Conservation (phyloP, 2,329 filamentous ascomycete genomes). For the Scleromitrula shiraiana region DNA sequence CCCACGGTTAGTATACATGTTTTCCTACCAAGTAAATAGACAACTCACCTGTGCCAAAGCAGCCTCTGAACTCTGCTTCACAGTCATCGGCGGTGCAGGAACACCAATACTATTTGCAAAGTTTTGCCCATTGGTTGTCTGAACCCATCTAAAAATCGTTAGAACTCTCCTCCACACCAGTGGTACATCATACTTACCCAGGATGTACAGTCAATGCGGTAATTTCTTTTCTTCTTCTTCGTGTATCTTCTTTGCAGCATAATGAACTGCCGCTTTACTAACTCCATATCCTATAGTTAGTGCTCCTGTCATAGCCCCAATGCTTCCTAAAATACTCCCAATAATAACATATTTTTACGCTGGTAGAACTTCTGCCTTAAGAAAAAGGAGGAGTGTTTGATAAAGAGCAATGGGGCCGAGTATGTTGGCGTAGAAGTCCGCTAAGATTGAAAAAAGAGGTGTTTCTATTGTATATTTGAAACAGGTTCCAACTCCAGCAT, state of each 20-base stretch:
- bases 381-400: constrained; percentile 35
- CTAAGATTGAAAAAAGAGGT: constrained; percentile 30
- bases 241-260: constrained; percentile 31
- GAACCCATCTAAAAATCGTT: constrained; percentile 26
- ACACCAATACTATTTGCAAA: constrained; percentile 30
- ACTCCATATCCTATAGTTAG: constrained; percentile 34
- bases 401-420: constrained; percentile 36
- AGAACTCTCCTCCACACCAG: neutral
- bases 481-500: constrained; percentile 36
- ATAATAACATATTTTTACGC: constrained; percentile 35
- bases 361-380: constrained; percentile 28
- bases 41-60: constrained; percentile 25
- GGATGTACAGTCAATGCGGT: constrained; percentile 28
- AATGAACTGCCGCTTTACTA: constrained; percentile 36
- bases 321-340: constrained; percentile 24
- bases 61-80: constrained; percentile 31
- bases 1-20: neutral
- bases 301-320: constrained; percentile 13
- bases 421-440: constrained; percentile 37
- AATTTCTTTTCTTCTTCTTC: constrained; percentile 31
- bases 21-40: neutral
- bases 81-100: constrained; percentile 28
- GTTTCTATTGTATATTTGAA: constrained; percentile 29
- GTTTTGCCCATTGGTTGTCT: constrained; percentile 36
- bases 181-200: constrained; percentile 14